Conservation (phyloP, 1,284 basidiomycete species). For the Irpex sp. region DNA sequence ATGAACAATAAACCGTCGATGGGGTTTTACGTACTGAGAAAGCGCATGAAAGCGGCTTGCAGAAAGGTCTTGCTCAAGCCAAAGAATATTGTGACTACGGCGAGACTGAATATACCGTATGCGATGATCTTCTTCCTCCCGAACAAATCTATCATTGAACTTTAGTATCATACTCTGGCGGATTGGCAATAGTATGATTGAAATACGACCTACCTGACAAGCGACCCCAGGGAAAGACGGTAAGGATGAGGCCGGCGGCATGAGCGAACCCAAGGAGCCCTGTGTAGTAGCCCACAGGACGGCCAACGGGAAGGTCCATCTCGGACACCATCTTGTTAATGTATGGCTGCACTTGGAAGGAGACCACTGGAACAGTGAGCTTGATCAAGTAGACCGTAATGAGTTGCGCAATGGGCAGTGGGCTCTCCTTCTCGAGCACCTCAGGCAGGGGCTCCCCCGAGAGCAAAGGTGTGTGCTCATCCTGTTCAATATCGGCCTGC, state of each 20-base stretch:
- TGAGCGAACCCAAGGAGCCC: slow-evolving; percentile 23
- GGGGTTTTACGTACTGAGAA: slow-evolving; percentile 24
- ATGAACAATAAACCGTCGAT: no score
- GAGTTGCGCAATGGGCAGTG: slow-evolving; percentile 27
- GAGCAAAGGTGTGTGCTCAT: background rate
- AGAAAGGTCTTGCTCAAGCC: slow-evolving; percentile 51
- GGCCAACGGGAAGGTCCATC: slow-evolving; percentile 12
- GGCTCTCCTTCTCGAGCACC: slow-evolving; percentile 6
- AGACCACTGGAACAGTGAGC: slow-evolving; percentile 26
- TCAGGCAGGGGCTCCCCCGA: background rate
- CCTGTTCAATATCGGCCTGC: background rate
- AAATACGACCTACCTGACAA: slow-evolving; percentile 32
- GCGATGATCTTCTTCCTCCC: slow-evolving; percentile 62
- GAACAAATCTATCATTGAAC: slow-evolving; percentile 39
- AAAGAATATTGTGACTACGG: slow-evolving; percentile 46
- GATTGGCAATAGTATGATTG: no score
- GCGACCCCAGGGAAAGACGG: slow-evolving; percentile 32
- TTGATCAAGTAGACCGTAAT: slow-evolving; percentile 28
- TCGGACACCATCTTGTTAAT: slow-evolving; percentile 33
- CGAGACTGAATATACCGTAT: slow-evolving; percentile 48
- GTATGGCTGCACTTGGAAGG: slow-evolving; percentile 30
- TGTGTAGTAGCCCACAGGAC: slow-evolving; percentile 29
- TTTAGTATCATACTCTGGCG: background rate
- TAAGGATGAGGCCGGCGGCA: slow-evolving; percentile 21
- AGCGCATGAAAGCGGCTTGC: slow-evolving; percentile 42